Evolutionary conservation across 208 protist genomes (phyloP).

Genomic region (Herpetomonas samuelpessoai): DNA sequence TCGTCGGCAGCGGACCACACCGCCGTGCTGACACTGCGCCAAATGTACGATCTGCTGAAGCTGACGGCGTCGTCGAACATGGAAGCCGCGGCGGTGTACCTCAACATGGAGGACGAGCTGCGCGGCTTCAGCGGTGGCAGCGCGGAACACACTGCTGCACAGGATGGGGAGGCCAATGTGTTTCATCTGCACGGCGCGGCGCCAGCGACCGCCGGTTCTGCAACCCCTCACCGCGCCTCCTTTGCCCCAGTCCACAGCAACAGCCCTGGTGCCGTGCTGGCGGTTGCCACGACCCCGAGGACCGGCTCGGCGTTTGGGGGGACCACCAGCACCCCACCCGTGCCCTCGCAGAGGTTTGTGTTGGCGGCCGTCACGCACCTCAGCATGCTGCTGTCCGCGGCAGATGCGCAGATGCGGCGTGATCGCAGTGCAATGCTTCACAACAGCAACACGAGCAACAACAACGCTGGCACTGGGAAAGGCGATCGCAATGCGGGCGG

Average conservation of each 20-base stretch:
- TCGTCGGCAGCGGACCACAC: background rate
- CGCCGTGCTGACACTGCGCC: background rate
- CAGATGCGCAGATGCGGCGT: conserved; percentile 1
- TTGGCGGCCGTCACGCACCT: conserved; percentile 7
- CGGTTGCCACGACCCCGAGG: background rate
- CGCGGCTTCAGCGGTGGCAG: background rate
- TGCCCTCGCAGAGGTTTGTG: conserved; percentile 7
- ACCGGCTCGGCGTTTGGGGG: background rate
- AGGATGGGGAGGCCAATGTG: too few relatives aligned
- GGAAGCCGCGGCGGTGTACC: background rate
- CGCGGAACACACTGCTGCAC: too few relatives aligned
- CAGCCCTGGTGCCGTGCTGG: background rate
- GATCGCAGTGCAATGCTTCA: background rate
- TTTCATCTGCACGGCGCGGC: too few relatives aligned
- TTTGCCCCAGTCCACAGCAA: too few relatives aligned
- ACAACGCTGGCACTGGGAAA: background rate
- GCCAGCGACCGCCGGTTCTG: too few relatives aligned
- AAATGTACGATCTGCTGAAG: background rate
- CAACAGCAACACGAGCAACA: conserved; percentile 6
- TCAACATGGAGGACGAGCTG: background rate
- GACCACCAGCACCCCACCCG: background rate
- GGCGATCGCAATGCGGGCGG: background rate
- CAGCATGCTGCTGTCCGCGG: conserved; percentile 8
- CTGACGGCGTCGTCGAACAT: background rate
- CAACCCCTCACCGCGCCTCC: too few relatives aligned